Evolutionary conservation across 2,329 filamentous ascomycete genomes (phyloP), one percentile per base, ranked within the genome.

Genomic region (Aspergillus sp.): DNA sequence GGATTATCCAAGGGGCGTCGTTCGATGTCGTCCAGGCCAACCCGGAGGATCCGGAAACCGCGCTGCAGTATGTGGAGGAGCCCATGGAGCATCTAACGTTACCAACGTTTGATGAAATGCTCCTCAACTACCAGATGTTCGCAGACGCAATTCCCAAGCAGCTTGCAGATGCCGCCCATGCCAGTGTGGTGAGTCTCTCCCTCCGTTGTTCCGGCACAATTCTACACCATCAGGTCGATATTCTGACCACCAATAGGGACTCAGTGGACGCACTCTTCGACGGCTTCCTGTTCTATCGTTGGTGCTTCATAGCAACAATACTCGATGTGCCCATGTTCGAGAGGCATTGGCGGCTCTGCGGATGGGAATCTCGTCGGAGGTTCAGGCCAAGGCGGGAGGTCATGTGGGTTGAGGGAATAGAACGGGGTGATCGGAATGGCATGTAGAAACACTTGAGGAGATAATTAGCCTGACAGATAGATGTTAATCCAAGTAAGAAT

Each of bases 191-290:
- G 50, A 54, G 63, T 56, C 43, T 48, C 5, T 39, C 55, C 17
- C 19, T 7, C 25, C 7, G n/a, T 25, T 4, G 23, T 39, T 19
- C 23, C 25, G 33, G 27, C 22, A 15, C 23, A 38, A 48, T 53
- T 17, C 22, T 25, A 7, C 22, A 7, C 22, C 6, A 27, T 3
- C 3, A 22, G 50, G 58, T 2, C 35, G 56, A 41, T 38, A 20
- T 13, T 13, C 30, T 20, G 49, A 23, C 44, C 49, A 10, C 46
- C 45, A 23, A 44, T 22, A 66, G 56, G 69, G 65, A 10, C 57
- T 73, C 4, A 74, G 72, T 51, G 72, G 70, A 2, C 63, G 73
- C 19, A 69, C 63, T 1, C 57, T 75, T 22, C 61, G 70, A 20
- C 61, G 70, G 22, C 52, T 75, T 13, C 71, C 73, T 1, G 64